These are phyloP conservation scores for Tulasnella sp. DNA, from an alignment of 768 basidiomycete species.

Conservation along the genomic window DNA sequence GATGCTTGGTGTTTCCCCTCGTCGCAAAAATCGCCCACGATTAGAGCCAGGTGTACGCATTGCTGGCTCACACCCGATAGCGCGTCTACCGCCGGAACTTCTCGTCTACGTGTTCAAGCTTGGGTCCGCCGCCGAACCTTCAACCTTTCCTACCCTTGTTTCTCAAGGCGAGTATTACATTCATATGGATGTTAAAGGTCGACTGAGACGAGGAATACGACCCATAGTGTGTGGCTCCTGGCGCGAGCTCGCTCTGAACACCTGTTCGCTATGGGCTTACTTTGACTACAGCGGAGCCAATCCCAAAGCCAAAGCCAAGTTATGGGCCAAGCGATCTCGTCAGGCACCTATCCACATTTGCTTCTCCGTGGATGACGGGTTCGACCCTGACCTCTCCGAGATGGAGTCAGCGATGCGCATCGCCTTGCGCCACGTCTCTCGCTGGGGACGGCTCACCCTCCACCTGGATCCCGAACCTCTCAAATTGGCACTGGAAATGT, in stretches of 20 bases:
- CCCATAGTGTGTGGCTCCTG: background rate
- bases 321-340: background rate
- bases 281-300: background rate
- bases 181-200: background rate
- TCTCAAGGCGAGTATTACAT: slow-evolving; percentile 1
- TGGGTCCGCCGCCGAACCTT: background rate
- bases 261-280: background rate
- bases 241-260: slow-evolving; percentile 1
- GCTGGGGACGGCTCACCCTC: slow-evolving; percentile 8
- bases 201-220: background rate
- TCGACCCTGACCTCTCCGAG: slow-evolving; percentile 1
- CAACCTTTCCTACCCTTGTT: slow-evolving; percentile 7
- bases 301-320: background rate
- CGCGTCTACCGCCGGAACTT: slow-evolving; percentile 5
- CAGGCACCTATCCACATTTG: slow-evolving; percentile 7
- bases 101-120: slow-evolving; percentile 2
- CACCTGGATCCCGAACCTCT: slow-evolving; percentile 1
- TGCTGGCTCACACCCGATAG: background rate
- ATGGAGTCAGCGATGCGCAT: background rate
- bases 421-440: background rate
- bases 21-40: too few relatives aligned
- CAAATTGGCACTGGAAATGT: background rate
- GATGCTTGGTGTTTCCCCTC: too few relatives aligned
- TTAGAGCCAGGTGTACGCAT: too few relatives aligned
- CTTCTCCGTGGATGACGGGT: background rate